Conservation (phyloP, 208 protist genomes). For the Leishmania tarentolae region DNA sequence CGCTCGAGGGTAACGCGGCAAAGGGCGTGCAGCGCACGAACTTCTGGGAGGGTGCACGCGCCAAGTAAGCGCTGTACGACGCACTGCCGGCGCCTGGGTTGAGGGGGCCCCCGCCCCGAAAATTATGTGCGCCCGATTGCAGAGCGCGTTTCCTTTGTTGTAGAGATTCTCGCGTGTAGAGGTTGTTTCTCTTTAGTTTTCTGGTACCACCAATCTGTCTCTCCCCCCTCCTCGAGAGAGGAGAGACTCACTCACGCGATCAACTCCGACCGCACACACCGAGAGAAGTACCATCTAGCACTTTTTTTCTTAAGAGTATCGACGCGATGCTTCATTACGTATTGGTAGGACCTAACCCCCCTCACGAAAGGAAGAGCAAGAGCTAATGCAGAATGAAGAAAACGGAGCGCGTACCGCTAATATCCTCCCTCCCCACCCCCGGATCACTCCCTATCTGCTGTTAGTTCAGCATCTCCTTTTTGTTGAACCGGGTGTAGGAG, state of each 20-base stretch:
- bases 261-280: not conserved
- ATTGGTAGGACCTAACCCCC: constrained; percentile 5
- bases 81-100: not conserved
- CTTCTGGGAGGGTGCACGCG: constrained; percentile 80
- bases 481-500: not conserved
- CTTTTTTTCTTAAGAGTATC: constrained; percentile 4
- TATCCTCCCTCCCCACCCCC: not conserved
- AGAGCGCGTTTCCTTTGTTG: not conserved
- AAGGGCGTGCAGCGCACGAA: constrained; percentile 82
- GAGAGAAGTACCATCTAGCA: constrained; percentile 7
- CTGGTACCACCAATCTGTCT: not conserved
- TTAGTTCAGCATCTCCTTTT: not conserved
- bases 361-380: not conserved
- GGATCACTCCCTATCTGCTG: not conserved
- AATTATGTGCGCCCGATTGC: not conserved
- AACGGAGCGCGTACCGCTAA: not conserved
- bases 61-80: constrained; percentile 42
- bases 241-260: not conserved
- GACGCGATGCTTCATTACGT: not conserved
- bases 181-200: constrained; percentile 2
- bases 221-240: not conserved
- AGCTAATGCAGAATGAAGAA: not conserved
- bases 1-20: constrained; percentile 78
- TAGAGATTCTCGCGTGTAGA: not conserved
- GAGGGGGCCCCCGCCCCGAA: not conserved